Conservation (phyloP, 1,284 basidiomycete genomes). For the Pyrrhoderma noxium region DNA sequence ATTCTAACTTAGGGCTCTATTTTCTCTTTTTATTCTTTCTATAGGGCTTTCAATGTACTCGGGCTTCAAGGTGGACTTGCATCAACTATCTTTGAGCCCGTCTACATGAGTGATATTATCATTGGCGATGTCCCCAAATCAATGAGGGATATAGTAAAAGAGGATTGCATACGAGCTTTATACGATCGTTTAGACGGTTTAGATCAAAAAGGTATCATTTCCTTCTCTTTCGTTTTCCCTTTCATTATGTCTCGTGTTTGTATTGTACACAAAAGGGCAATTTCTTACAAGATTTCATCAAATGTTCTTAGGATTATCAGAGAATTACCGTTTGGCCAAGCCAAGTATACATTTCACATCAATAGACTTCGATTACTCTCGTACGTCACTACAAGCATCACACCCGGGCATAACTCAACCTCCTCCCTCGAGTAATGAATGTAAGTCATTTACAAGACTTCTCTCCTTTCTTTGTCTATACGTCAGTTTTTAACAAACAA, state of each 20-base stretch:
- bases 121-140: slow-evolving; percentile 48
- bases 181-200: slow-evolving; percentile 38
- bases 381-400: slow-evolving; percentile 30
- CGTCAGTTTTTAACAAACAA: neutral
- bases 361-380: slow-evolving; percentile 53
- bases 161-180: slow-evolving; percentile 58
- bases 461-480: too few species aligned
- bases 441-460: too few species aligned
- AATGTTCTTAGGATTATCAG: slow-evolving; percentile 32
- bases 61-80: slow-evolving; percentile 82
- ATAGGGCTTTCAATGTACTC: slow-evolving; percentile 57
- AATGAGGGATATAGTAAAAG: slow-evolving; percentile 35
- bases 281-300: neutral
- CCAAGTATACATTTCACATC: slow-evolving; percentile 53
- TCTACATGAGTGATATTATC: slow-evolving; percentile 61
- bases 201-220: too few species aligned
- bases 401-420: slow-evolving; percentile 24
- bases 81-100: slow-evolving; percentile 46
- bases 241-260: too few species aligned
- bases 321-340: slow-evolving; percentile 38
- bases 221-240: too few species aligned
- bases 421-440: slow-evolving; percentile 53
- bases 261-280: neutral
- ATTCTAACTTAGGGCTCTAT: neutral
- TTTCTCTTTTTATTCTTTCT: neutral